Percentiles rank a stretch among this genome's conserved stretches.
phyloP scores from a whole-genome alignment of 768 basidiomycete species.

The Russula virescens region DNA sequence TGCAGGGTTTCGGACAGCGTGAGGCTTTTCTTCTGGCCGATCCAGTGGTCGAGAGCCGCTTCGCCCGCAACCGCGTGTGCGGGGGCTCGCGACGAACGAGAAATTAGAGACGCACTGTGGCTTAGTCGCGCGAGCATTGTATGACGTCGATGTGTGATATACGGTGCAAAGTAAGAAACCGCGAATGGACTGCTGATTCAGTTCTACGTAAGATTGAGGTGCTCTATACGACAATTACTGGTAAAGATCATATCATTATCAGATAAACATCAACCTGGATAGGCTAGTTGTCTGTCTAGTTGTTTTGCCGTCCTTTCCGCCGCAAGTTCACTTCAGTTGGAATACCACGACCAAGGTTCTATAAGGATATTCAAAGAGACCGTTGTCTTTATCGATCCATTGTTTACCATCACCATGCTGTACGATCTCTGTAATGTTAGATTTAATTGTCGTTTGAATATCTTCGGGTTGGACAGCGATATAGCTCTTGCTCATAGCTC shows the following conservation, averaged over 20 bases:
- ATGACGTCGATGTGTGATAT: neutral
- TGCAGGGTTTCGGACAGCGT: slow-evolving; percentile 45
- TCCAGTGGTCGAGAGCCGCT: slow-evolving; percentile 48
- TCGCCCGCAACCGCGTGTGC: slow-evolving; percentile 9
- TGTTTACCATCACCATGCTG: slow-evolving; percentile 52
- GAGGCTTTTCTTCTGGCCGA: slow-evolving; percentile 42
- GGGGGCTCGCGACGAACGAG: slow-evolving; percentile 16
- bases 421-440: slow-evolving; percentile 51
- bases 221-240: no score
- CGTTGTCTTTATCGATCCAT: slow-evolving; percentile 72
- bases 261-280: neutral
- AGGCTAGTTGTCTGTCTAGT: neutral
- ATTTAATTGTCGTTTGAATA: slow-evolving; percentile 49
- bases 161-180: no score
- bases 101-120: neutral
- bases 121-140: neutral
- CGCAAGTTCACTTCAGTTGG: slow-evolving; percentile 36
- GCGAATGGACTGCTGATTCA: no score
- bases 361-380: slow-evolving; percentile 79
- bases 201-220: no score
- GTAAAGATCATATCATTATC: no score
- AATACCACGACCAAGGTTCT: slow-evolving; percentile 54
- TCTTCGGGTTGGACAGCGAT: slow-evolving; percentile 56
- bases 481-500: slow-evolving; percentile 83
- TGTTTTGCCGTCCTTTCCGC: neutral